Evolutionary conservation across 2,329 filamentous ascomycete species (phyloP).

Genomic region (Ophiocordyceps australis): DNA sequence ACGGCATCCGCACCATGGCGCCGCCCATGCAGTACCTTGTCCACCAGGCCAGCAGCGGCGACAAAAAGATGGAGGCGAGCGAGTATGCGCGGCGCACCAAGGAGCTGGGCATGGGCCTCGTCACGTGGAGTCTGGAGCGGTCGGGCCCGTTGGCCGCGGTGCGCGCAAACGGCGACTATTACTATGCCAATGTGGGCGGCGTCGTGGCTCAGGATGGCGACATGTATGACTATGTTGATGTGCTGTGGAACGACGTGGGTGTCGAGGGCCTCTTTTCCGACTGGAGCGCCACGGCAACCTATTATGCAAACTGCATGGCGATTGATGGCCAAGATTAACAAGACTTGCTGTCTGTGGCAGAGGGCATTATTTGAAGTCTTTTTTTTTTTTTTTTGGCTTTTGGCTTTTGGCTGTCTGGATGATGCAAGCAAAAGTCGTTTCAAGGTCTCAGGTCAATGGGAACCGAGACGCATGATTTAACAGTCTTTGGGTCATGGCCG

Average conservation of each 20-base stretch:
- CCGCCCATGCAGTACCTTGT: constrained; percentile 47
- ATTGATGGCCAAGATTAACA: constrained; percentile 4
- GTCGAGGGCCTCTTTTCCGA: constrained; percentile 48
- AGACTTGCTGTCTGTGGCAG: no score
- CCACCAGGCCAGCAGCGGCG: constrained; percentile 24
- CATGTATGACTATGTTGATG: constrained; percentile 46
- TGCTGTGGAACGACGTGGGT: constrained; percentile 40
- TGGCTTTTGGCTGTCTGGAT: no score
- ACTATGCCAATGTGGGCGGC: constrained; percentile 36
- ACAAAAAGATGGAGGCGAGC: constrained; percentile 45
- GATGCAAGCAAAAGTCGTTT: no score
- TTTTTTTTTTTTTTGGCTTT: no score
- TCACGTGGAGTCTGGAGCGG: constrained; percentile 53
- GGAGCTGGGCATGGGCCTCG: constrained; percentile 41
- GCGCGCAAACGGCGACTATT: constrained; percentile 28
- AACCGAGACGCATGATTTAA: no score
- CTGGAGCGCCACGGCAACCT: constrained; percentile 51
- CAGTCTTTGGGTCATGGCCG: no score
- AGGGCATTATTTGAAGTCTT: no score
- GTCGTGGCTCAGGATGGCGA: constrained; percentile 45
- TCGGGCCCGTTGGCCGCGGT: constrained; percentile 36
- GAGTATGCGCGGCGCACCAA: constrained; percentile 43
- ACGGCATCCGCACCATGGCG: constrained; percentile 43
- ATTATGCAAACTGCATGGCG: constrained; percentile 54
- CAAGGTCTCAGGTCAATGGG: no score